Evolutionary conservation across 2,329 filamentous ascomycete genomes (phyloP), one percentile per base, ranked within the genome.

Genomic region (Clonostachys chloroleuca): DNA sequence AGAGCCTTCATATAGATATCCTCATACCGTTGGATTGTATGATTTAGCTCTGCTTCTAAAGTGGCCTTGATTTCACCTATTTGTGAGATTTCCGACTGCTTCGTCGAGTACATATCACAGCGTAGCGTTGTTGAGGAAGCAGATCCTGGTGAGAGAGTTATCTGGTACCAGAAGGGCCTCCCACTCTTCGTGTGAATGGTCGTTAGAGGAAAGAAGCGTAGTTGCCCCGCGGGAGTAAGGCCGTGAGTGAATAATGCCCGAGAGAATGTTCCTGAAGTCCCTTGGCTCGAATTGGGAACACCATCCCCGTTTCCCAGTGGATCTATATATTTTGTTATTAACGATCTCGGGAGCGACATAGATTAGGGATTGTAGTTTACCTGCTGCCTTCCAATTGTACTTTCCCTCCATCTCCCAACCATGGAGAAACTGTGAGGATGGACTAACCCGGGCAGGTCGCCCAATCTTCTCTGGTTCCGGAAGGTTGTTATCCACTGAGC

Each of bases 341-440:
- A 30, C 9, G 9, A 30, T 10, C 24, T 10, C 6, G 3, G 3
- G 24, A 30, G 24, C 24, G 9, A 30, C 24, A 30, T 3, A 30
- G 9, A 30, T 30, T 30, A 10, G 24, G 24, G 3, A 30, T 30
- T 30, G 24, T 10, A 10, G 24, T 9, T 10, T 30, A 39, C 36
- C 14, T 18, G 17, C 17, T 18, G 76, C 73, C 64, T 82, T 82
- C 79, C 79, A 83, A 64, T 82, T 81, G 58, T 74, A 78, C 34
- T 73, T 69, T 0, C 73, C 74, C 43, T 78, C 72, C 70, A 80
- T 74, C 53, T 78, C 70, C 75, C 76, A 81, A 34, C 63, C 62
- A 56, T 81, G 77, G 10, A 39, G 10, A n/a, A 39, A 18, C 7
- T 39, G 14, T n/a, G 14, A 39, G 10, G 14, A 9, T n/a, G 17